Evolutionary conservation across 495 filamentous ascomycete species (phyloP).

Genomic region (Podospora appendiculata): DNA sequence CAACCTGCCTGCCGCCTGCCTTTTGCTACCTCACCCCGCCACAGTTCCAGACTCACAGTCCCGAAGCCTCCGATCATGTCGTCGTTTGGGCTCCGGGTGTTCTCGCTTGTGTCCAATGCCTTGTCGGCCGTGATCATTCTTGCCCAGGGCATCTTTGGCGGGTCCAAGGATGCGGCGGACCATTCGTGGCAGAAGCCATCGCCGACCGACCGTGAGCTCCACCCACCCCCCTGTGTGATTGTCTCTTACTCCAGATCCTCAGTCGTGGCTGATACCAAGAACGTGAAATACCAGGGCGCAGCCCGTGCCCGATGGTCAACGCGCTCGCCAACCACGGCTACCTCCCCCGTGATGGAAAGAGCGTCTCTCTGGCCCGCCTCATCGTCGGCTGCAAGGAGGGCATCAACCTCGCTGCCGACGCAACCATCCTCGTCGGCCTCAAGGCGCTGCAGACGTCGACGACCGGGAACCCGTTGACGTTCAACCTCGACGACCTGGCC

Average conservation of each 20-base stretch:
- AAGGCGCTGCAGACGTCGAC: slow-evolving; percentile 18
- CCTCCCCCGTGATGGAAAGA: slow-evolving; percentile 44
- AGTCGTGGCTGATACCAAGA: background rate
- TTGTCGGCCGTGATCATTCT: background rate
- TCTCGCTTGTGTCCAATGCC: background rate
- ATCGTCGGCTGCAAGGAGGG: slow-evolving; percentile 15
- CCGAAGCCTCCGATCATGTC: background rate
- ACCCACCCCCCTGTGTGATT: background rate
- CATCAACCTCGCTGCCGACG: slow-evolving; percentile 18
- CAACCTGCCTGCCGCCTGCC: too few species aligned
- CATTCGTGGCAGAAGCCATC: slow-evolving; percentile 8
- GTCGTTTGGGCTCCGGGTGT: background rate
- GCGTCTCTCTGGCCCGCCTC: slow-evolving; percentile 18
- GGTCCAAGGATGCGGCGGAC: background rate
- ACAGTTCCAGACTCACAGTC: too few species aligned
- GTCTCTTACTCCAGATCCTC: background rate
- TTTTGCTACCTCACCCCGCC: too few species aligned
- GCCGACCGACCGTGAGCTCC: slow-evolving; percentile 6
- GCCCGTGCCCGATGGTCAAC: slow-evolving; percentile 48
- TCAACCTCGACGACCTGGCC: slow-evolving; percentile 21
- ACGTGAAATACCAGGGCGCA: slow-evolving; percentile 11
- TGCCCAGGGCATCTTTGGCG: background rate
- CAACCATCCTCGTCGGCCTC: slow-evolving; percentile 12
- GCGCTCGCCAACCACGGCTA: slow-evolving; percentile 51
- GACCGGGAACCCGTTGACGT: slow-evolving; percentile 16